Evolutionary conservation across 2,329 filamentous ascomycete species (phyloP).

Genomic region (Hymenoscyphus fructigenus): DNA sequence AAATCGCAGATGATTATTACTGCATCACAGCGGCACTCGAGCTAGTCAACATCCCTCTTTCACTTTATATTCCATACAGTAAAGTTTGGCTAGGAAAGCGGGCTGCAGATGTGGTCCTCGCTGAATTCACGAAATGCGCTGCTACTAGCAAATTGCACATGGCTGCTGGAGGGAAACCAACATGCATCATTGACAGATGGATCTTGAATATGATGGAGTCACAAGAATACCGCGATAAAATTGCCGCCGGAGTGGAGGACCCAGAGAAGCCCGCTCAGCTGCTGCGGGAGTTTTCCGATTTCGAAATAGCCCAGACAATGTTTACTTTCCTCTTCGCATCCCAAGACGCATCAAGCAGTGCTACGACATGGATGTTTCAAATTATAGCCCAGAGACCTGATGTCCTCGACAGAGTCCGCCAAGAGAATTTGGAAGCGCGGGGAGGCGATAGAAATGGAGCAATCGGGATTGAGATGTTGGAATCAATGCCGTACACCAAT

Average conservation of each 20-base stretch:
- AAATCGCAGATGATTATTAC: conserved; percentile 78
- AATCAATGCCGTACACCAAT: conserved; percentile 50
- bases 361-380: conserved; percentile 54
- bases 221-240: conserved; percentile 60
- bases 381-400: conserved; percentile 90
- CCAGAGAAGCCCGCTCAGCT: conserved; percentile 47
- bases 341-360: conserved; percentile 53
- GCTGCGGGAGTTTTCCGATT: conserved; percentile 51
- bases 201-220: conserved; percentile 72
- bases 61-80: conserved; percentile 71
- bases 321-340: conserved; percentile 57
- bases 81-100: conserved; percentile 78
- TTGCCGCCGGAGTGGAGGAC: conserved; percentile 55
- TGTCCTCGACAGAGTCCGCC: conserved; percentile 73
- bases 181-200: conserved; percentile 79
- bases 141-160: conserved; percentile 71
- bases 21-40: conserved; percentile 75
- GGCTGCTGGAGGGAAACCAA: conserved; percentile 65
- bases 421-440: conserved; percentile 47
- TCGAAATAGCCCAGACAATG: conserved; percentile 50
- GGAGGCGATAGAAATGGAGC: conserved; percentile 43
- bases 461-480: conserved; percentile 47
- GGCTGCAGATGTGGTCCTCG: conserved; percentile 67
- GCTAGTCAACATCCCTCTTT: conserved; percentile 71
- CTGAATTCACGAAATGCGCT: conserved; percentile 69